These are phyloP conservation scores for Setaria viridis DNA, from an alignment of 202 grass and related monocot species.

Conservation along the genomic window DNA sequence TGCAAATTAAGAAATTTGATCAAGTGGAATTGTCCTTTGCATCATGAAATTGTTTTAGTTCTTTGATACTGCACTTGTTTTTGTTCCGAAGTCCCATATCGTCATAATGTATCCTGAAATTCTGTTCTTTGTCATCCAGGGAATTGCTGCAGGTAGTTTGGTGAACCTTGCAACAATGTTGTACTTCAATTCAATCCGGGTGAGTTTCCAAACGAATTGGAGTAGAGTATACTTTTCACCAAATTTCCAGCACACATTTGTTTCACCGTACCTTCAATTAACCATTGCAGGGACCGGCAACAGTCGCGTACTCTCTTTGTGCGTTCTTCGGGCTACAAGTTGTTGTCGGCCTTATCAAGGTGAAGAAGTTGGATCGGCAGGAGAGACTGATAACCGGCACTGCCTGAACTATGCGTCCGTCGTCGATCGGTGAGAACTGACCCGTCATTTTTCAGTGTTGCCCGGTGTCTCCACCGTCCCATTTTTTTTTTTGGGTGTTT, in stretches of 20 bases:
- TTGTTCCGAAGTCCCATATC: not conserved
- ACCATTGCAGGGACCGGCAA: slow-evolving; percentile 73
- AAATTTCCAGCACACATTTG: slow-evolving; percentile 5
- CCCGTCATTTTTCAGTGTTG: slow-evolving; percentile 20
- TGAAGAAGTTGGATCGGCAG: slow-evolving; percentile 86
- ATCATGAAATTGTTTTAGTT: slow-evolving; percentile 19
- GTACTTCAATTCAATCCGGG: slow-evolving; percentile 83
- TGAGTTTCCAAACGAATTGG: slow-evolving; percentile 52
- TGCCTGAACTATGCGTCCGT: slow-evolving; percentile 60
- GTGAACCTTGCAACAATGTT: slow-evolving; percentile 88
- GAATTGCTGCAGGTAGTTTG: slow-evolving; percentile 86
- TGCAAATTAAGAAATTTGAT: not conserved
- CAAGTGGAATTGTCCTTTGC: not conserved
- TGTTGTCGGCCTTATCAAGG: slow-evolving; percentile 79
- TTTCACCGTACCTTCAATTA: slow-evolving; percentile 28
- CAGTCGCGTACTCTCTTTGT: slow-evolving; percentile 63
- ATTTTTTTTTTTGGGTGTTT: not conserved
- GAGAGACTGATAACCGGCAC: slow-evolving; percentile 97
- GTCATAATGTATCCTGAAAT: slow-evolving; percentile 21
- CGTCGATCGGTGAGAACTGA: slow-evolving; percentile 28
- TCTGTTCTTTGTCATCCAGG: slow-evolving; percentile 54
- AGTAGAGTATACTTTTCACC: slow-evolving; percentile 14
- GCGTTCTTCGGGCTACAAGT: slow-evolving; percentile 87
- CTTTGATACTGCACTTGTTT: slow-evolving; percentile 1
- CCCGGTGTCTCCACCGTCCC: not conserved